These are phyloP conservation scores for Podaxis sp. DNA, from an alignment of 768 basidiomycete genomes.

Conservation along the genomic window DNA sequence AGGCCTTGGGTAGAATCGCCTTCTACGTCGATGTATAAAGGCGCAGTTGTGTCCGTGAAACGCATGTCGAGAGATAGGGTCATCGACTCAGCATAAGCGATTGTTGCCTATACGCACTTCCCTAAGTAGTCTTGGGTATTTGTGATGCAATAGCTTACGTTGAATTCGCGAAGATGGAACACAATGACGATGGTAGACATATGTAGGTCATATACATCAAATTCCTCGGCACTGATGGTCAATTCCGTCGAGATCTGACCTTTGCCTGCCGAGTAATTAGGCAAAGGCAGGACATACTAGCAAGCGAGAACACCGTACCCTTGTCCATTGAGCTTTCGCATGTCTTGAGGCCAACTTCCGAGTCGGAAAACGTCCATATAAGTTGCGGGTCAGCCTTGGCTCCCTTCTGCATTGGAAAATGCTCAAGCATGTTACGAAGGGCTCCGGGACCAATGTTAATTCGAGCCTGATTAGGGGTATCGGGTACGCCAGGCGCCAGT, in stretches of 20 bases:
- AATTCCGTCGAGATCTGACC: conserved; percentile 72
- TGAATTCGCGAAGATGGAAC: conserved; percentile 83
- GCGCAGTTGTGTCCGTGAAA: conserved; percentile 70
- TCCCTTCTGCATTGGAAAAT: conserved; percentile 65
- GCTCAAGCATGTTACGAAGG: conserved; percentile 75
- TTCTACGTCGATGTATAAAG: conserved; percentile 76
- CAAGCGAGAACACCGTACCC: conserved; percentile 33
- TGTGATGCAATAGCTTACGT: conserved; percentile 37
- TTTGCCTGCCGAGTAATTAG: conserved; percentile 32
- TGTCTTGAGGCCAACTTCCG: conserved; percentile 66
- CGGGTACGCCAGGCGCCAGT: conserved; percentile 63
- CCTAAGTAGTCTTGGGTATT: neutral
- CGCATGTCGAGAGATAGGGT: conserved; percentile 61
- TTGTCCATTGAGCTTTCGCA: conserved; percentile 64
- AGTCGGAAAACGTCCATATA: conserved; percentile 72
- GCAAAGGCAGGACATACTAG: neutral
- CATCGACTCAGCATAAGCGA: conserved; percentile 73
- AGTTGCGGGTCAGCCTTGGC: conserved; percentile 71
- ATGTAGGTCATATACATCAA: conserved; percentile 69
- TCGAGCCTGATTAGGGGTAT: conserved; percentile 53
- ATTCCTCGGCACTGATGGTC: conserved; percentile 73
- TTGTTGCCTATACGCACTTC: conserved; percentile 55
- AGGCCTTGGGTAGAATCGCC: conserved; percentile 60
- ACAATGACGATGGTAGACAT: conserved; percentile 62
- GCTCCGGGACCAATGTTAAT: conserved; percentile 70